Evolutionary conservation across 768 basidiomycete species (phyloP).

Genomic region (Macrolepiota dolichaula): DNA sequence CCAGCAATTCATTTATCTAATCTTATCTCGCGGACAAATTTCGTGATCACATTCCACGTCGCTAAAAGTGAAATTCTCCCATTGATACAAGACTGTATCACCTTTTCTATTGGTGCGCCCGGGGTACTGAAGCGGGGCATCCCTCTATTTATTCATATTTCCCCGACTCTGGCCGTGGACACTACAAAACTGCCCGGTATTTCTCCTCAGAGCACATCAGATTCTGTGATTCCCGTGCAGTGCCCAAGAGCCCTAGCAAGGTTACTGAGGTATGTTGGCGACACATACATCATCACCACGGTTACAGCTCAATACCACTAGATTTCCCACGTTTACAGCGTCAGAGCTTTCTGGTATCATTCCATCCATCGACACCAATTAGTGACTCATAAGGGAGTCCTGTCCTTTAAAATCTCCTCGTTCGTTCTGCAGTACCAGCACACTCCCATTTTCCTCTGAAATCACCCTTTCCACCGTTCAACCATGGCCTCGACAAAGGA

Average conservation of each 20-base stretch:
- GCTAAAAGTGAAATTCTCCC: neutral
- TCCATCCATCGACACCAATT: neutral
- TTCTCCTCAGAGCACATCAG: neutral
- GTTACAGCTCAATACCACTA: neutral
- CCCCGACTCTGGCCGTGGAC: neutral
- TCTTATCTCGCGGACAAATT: constrained; percentile 8
- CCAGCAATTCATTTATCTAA: neutral
- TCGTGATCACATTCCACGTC: constrained; percentile 7
- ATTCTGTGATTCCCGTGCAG: neutral
- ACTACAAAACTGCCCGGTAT: neutral
- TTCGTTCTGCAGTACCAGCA: no score
- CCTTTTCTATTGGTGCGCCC: no score
- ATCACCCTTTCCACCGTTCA: neutral
- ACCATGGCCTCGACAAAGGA: constrained; percentile 8
- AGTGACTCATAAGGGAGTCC: no score
- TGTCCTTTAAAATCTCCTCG: no score
- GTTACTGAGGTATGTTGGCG: neutral
- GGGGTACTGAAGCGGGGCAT: no score
- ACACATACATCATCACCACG: neutral
- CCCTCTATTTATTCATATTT: neutral
- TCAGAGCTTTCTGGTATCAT: neutral
- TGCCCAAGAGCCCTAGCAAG: neutral
- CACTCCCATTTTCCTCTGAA: neutral
- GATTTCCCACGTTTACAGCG: neutral
- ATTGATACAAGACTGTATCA: neutral